Percentiles rank a stretch among this genome's conserved stretches.
These are phyloP conservation scores for Opeltia flavorubescens DNA, from an alignment of 495 filamentous ascomycete species.

Conservation along the genomic window DNA sequence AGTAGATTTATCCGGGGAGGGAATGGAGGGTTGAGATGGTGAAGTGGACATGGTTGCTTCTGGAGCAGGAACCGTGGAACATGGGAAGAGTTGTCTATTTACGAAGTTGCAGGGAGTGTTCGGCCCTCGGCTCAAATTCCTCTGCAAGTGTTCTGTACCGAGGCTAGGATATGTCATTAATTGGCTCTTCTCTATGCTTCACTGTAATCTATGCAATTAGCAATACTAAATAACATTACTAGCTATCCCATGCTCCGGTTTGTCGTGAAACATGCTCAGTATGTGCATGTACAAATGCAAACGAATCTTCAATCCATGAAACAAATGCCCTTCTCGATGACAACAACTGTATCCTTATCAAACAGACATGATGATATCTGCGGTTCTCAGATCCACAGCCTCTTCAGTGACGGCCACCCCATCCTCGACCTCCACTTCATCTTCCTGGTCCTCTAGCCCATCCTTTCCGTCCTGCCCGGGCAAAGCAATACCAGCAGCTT, in stretches of 20 bases:
- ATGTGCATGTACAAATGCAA: too few species aligned
- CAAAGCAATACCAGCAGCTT: conserved; percentile 6
- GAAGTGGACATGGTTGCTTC: not conserved
- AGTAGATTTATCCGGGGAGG: not conserved
- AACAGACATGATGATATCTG: conserved; percentile 35
- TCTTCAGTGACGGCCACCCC: conserved; percentile 48
- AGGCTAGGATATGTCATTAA: too few species aligned
- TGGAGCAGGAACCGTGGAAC: not conserved
- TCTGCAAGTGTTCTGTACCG: too few species aligned
- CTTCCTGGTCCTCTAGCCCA: conserved; percentile 1
- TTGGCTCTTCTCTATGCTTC: too few species aligned
- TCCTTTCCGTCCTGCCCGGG: conserved; percentile 8
- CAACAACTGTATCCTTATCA: conserved; percentile 4
- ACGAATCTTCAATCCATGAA: not conserved
- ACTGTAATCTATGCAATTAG: too few species aligned
- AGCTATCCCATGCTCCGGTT: not conserved
- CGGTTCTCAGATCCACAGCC: conserved; percentile 32
- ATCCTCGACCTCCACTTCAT: conserved; percentile 27
- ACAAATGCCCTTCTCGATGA: too few species aligned
- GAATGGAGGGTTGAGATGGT: not conserved
- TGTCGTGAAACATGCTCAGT: not conserved
- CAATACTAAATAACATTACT: too few species aligned
- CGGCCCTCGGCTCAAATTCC: too few species aligned
- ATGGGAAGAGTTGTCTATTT: not conserved
- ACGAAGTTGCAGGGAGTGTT: too few species aligned